phyloP scores from a whole-genome alignment of 2,329 filamentous ascomycete genomes.

The Penicillium sp. region DNA sequence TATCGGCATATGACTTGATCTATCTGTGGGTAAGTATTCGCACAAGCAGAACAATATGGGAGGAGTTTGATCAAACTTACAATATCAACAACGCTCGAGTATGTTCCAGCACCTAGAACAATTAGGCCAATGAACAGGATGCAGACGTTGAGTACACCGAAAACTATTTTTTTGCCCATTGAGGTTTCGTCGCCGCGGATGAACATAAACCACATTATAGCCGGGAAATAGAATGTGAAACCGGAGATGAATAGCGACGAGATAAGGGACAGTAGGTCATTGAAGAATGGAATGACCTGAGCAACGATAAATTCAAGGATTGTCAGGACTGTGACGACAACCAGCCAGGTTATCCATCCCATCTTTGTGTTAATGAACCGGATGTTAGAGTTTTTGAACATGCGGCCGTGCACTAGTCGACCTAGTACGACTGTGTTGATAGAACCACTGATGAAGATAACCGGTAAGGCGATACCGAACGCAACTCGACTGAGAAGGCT shows the following conservation, averaged over 20 bases:
- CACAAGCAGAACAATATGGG: background rate
- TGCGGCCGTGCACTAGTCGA: background rate
- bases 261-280: background rate
- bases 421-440: background rate
- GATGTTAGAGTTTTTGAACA: background rate
- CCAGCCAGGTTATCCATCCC: background rate
- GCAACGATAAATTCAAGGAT: background rate
- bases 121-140: background rate
- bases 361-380: background rate
- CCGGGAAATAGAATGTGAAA: background rate
- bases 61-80: background rate
- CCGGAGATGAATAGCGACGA: background rate
- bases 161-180: background rate
- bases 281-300: background rate
- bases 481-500: background rate
- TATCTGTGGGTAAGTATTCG: background rate
- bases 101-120: background rate
- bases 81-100: background rate
- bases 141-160: background rate
- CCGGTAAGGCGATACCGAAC: background rate
- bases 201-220: constrained; percentile 1
- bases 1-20: background rate
- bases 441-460: background rate
- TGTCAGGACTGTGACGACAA: background rate
- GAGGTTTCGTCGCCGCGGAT: background rate